These are phyloP conservation scores for Cyathus olla DNA, from an alignment of 1,284 basidiomycete genomes.

Conservation along the genomic window DNA sequence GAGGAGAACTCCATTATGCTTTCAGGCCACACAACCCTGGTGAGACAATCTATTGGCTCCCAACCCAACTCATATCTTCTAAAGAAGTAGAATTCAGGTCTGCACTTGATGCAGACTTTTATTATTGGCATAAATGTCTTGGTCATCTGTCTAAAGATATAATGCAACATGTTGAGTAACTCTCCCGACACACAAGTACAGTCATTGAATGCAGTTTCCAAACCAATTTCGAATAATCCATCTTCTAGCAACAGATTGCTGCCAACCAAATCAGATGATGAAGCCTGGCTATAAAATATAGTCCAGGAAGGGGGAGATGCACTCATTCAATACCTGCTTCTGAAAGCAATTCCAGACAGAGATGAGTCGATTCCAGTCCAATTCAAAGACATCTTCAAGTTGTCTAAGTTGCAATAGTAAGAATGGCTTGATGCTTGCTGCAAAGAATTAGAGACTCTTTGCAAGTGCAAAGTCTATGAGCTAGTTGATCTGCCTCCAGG, in stretches of 20 bases:
- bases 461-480: constrained; percentile 6
- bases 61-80: not conserved
- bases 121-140: constrained; percentile 12
- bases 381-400: constrained; percentile 7
- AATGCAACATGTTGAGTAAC: constrained; percentile 6
- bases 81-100: not conserved
- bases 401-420: constrained; percentile 7
- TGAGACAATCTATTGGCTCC: not conserved
- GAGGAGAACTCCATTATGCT: not conserved
- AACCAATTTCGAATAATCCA: not conserved
- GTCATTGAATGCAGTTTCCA: not conserved
- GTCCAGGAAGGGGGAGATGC: not conserved
- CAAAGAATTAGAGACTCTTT: constrained; percentile 8
- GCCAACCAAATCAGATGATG: not conserved
- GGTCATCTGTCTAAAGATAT: constrained; percentile 17
- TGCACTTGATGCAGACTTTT: not conserved
- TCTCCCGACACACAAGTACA: not conserved
- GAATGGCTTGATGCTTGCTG: constrained; percentile 9
- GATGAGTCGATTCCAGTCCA: not conserved
- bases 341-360: not conserved
- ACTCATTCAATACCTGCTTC: not conserved
- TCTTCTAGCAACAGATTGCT: not conserved
- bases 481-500: constrained; percentile 5
- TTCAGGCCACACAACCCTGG: not conserved
- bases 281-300: not conserved